Base-by-base conservation (phyloP, 2,329 filamentous ascomycete species). In the Trichoderma koningiopsis region DNA sequence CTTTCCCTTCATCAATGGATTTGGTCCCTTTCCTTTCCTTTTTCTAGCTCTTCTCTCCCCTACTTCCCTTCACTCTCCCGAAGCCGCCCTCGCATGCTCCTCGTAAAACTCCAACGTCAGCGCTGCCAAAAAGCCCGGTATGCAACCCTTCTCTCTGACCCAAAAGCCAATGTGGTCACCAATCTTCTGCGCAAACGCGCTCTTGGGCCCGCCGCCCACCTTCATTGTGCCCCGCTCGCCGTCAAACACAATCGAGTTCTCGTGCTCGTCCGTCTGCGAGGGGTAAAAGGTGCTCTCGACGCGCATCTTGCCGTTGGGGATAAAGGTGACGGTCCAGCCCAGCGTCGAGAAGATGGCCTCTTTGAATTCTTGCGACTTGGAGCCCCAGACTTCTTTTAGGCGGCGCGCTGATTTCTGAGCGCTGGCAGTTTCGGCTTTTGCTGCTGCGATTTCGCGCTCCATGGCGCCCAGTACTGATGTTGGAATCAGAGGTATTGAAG, bases 161-260 rank as follows among this genome's bases (percentile, higher is more conserved):
- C 96, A 99, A 79, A 97, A 98, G 72, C 93, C 91, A 76, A 97
- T 95, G 78, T 94, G 88, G 76, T 93, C 91, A 72, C 87, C 87
- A 72, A 99, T 97, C 79, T 94, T 91, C 68, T 88, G 83, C 1
- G 94, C 96, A 80, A 99, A 99, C 14, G 89, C 86, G 77, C 93
- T 96, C 76, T 92, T 88, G 1, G 94, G 92, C 0, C 96, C 96
- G 1, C 96, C 96, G 40, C 91, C 92, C 69, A 99, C 92, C 85
- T 99, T 99, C 96, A 99, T 99, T 0, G 94, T 97, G 8, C 95
- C 96, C 69, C 92, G 90, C 81, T 97, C 94, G 63, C 94, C 94
- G 79, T 97, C 94, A 78, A 97, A 97, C 0, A 97, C 89, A 70
- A 91, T 90, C 69, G 86, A 89, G 73, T 91, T 90, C 78, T 91